phyloP scores from a whole-genome alignment of 768 basidiomycete genomes.

The Polyporus arcularius region DNA sequence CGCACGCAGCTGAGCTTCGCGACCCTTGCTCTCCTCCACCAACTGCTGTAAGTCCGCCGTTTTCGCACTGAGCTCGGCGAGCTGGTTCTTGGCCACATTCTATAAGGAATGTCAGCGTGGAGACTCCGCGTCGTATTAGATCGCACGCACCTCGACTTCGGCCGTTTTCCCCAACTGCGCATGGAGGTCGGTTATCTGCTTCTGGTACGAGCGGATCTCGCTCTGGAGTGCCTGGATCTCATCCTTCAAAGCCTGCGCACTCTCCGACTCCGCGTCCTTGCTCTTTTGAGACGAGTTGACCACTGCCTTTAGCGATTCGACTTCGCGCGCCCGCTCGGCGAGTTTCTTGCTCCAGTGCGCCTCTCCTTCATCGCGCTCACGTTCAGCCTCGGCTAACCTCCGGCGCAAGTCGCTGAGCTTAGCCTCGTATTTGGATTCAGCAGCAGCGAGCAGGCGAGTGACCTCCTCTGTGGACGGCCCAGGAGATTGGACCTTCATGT shows the following conservation, averaged over 20 bases:
- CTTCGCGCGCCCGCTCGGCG: conserved; percentile 72
- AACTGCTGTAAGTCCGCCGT: conserved; percentile 60
- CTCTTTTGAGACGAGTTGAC: conserved; percentile 60
- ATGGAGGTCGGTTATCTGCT: conserved; percentile 57
- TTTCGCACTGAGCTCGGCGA: conserved; percentile 51
- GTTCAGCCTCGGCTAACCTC: conserved; percentile 65
- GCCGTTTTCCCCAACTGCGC: conserved; percentile 47
- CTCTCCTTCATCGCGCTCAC: conserved; percentile 84
- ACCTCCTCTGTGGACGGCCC: conserved; percentile 62
- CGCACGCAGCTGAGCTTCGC: conserved; percentile 68
- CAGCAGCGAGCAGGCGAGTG: conserved; percentile 69
- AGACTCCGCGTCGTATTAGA: not conserved
- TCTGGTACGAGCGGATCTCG: conserved; percentile 49
- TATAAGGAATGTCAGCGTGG: conserved; percentile 24
- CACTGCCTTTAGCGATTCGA: conserved; percentile 66
- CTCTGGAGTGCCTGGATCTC: conserved; percentile 56
- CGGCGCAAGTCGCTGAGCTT: conserved; percentile 72
- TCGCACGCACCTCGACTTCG: conserved; percentile 62
- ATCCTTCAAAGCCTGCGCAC: conserved; percentile 49
- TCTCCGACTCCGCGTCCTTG: conserved; percentile 59
- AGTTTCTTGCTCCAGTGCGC: conserved; percentile 88
- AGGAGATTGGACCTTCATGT: conserved; percentile 43
- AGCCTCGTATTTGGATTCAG: conserved; percentile 76
- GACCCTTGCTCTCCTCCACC: conserved; percentile 69
- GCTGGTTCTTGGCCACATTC: conserved; percentile 45